These are phyloP conservation scores for Cystobasidium ongulense DNA, from an alignment of 768 basidiomycete species.

Conservation along the genomic window DNA sequence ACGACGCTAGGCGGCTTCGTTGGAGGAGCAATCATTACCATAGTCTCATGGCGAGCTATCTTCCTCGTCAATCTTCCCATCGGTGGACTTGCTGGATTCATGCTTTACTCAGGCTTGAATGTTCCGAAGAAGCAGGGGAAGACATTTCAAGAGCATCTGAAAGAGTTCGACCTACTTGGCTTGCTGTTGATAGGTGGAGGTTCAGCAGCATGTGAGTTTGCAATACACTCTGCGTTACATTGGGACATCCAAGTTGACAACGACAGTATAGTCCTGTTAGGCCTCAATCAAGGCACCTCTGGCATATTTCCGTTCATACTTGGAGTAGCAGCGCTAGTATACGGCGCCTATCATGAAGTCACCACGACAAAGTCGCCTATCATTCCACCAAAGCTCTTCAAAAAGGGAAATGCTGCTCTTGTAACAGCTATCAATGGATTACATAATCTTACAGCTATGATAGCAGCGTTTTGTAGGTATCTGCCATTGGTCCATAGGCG, in stretches of 20 bases:
- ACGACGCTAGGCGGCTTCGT: conserved; percentile 2
- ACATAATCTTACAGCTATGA: neutral
- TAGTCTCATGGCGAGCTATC: neutral
- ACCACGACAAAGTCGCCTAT: neutral
- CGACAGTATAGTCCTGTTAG: neutral
- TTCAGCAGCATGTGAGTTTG: neutral
- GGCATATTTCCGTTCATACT: neutral
- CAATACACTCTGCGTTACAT: neutral
- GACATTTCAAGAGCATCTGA: neutral
- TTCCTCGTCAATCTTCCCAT: conserved; percentile 12
- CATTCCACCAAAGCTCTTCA: neutral
- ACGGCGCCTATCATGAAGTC: conserved; percentile 9
- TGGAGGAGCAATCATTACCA: neutral
- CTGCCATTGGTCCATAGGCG: neutral
- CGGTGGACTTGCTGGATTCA: neutral
- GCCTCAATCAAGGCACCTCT: neutral
- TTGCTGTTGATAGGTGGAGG: conserved; percentile 5
- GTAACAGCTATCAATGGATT: neutral
- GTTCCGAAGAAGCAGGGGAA: neutral
- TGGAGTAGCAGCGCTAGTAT: neutral
- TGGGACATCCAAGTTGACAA: neutral
- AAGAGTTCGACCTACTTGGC: neutral
- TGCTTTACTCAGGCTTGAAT: neutral
- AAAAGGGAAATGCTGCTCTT: neutral
- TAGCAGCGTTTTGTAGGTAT: conserved; percentile 1